A percentile compares a stretch with the other conserved stretches of the same genome.
Evolutionary conservation across 352 stramenopile species (phyloP).

Genomic region (Saprolegnia diclina): DNA sequence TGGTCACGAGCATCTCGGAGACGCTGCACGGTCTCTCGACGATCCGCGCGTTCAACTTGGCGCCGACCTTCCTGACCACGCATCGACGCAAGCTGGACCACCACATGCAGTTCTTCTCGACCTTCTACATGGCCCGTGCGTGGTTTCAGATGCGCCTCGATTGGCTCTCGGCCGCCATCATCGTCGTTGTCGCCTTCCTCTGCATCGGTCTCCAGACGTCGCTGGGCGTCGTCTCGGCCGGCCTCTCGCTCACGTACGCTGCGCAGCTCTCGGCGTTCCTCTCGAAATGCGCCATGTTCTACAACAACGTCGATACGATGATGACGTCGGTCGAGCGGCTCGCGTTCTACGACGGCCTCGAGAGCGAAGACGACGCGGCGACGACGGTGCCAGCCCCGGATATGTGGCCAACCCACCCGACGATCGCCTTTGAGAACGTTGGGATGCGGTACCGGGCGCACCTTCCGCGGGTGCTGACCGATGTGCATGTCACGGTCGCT

Average conservation of each 20-base stretch:
- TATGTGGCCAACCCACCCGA: conserved; percentile 54
- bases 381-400: conserved; percentile 17
- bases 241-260: conserved; percentile 72
- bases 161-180: conserved; percentile 77
- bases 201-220: conserved; percentile 37
- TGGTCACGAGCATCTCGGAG: conserved; percentile 92
- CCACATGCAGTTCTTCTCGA: conserved; percentile 83
- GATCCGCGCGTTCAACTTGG: conserved; percentile 62
- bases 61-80: conserved; percentile 31
- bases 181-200: conserved; percentile 38
- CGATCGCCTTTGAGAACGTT: conserved; percentile 66
- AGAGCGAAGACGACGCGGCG: neutral
- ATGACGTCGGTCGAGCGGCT: conserved; percentile 91
- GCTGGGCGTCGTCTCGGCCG: conserved; percentile 65
- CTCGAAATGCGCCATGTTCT: conserved; percentile 51
- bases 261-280: conserved; percentile 85
- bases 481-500: neutral
- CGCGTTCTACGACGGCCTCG: conserved; percentile 36
- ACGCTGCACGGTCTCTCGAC: conserved; percentile 71
- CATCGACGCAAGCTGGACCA: conserved; percentile 46
- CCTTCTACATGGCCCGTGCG: conserved; percentile 87
- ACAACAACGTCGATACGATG: conserved; percentile 78
- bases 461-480: neutral
- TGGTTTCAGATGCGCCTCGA: conserved; percentile 95
- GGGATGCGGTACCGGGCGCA: conserved; percentile 48